These are phyloP conservation scores for Cercis canadensis DNA, from an alignment of 306 rosid species.

Conservation along the genomic window DNA sequence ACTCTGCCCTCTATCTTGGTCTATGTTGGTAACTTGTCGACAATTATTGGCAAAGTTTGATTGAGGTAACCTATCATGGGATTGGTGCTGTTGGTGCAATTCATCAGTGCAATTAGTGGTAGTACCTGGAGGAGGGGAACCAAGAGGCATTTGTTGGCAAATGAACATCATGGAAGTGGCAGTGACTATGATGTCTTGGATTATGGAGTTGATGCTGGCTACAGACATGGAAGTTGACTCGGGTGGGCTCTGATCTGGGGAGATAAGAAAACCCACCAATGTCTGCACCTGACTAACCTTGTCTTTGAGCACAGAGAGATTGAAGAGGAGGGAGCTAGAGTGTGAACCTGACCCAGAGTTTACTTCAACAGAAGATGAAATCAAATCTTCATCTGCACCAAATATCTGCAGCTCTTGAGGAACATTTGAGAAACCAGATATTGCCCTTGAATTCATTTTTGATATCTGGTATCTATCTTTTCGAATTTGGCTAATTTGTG, in stretches of 20 bases:
- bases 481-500: background rate
- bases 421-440: conserved; percentile 38
- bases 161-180: conserved; percentile 80
- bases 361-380: conserved; percentile 38
- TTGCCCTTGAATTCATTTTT: conserved; percentile 52
- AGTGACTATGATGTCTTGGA: conserved; percentile 77
- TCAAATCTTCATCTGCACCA: conserved; percentile 36
- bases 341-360: conserved; percentile 40
- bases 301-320: conserved; percentile 73
- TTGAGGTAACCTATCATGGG: conserved; percentile 31
- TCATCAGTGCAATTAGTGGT: conserved; percentile 23
- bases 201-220: conserved; percentile 56
- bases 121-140: conserved; percentile 42
- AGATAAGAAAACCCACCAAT: conserved; percentile 53
- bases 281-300: conserved; percentile 65
- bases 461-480: background rate
- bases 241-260: conserved; percentile 42
- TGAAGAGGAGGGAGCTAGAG: conserved; percentile 62
- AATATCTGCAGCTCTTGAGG: conserved; percentile 42
- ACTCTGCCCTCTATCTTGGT: conserved; percentile 37
- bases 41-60: conserved; percentile 15
- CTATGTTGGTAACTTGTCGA: conserved; percentile 2
- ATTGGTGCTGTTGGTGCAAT: conserved; percentile 36
- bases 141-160: conserved; percentile 64
- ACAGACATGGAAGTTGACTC: conserved; percentile 54